phyloP scores from a whole-genome alignment of 140 eudicot species.

The Anethum foeniculum region DNA sequence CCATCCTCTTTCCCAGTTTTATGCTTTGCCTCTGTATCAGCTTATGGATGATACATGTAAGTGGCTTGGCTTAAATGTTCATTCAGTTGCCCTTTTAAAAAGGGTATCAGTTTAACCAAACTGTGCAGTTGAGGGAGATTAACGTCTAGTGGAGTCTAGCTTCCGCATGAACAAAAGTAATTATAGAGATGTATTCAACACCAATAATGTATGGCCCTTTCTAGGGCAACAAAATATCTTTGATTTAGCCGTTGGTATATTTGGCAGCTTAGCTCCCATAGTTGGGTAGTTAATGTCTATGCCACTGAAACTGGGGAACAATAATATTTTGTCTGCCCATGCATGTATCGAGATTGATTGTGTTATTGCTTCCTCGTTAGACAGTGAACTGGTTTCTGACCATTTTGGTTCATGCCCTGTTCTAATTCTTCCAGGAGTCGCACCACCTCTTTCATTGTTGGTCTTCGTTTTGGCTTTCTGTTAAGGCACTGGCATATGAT shows the following conservation, averaged over 20 bases:
- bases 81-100: not conserved
- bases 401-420: conserved; percentile 11
- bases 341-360: not conserved
- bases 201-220: not conserved
- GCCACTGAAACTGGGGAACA: not conserved
- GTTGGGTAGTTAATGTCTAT: not conserved
- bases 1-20: not conserved
- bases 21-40: not conserved
- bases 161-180: not conserved
- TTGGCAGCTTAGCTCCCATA: not conserved
- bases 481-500: conserved; percentile 32
- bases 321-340: not conserved
- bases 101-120: not conserved
- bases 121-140: not conserved
- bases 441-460: conserved; percentile 31
- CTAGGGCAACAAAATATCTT: not conserved
- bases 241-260: not conserved
- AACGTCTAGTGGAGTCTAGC: not conserved
- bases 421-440: conserved; percentile 23
- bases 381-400: conserved; percentile 5
- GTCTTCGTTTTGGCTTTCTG: conserved; percentile 27
- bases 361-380: not conserved
- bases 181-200: not conserved
- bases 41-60: not conserved
- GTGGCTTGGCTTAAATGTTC: not conserved